These are phyloP conservation scores for Monoraphidium neglectum DNA, from an alignment of 139 green algal genomes.

Conservation along the genomic window DNA sequence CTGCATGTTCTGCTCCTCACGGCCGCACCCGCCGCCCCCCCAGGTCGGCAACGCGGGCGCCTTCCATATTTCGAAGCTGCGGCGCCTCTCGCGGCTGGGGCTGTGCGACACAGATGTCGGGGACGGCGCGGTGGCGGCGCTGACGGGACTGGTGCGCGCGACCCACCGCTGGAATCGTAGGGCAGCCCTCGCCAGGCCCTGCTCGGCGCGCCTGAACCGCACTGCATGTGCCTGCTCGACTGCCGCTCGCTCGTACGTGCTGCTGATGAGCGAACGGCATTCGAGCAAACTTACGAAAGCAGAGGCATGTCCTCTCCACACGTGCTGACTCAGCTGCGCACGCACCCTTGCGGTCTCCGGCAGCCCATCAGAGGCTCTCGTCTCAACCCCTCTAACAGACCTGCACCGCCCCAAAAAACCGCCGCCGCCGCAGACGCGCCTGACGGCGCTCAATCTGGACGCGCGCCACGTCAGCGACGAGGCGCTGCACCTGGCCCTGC, in stretches of 20 bases:
- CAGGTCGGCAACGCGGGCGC: background rate
- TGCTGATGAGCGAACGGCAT: no score
- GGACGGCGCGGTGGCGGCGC: background rate
- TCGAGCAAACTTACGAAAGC: no score
- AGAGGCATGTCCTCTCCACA: no score
- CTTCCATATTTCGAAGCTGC: background rate
- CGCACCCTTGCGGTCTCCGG: background rate
- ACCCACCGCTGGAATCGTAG: background rate
- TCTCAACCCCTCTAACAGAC: background rate
- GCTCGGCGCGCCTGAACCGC: no score
- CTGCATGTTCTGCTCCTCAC: no score
- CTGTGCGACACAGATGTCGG: constrained; percentile 22
- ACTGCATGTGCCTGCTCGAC: no score
- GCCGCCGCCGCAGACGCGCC: constrained; percentile 1
- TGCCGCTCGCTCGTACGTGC: no score
- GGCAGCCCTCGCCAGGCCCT: no score
- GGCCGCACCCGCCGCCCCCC: no score
- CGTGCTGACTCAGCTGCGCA: no score
- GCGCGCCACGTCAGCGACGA: background rate
- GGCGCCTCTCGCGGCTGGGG: background rate
- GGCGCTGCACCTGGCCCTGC: constrained; percentile 7
- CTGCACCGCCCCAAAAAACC: background rate
- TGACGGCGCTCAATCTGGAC: constrained; percentile 23
- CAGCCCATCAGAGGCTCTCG: background rate
- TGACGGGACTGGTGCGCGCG: constrained; percentile 1